phyloP scores from a whole-genome alignment of 768 basidiomycete species.

The Tephrocybe rancida region DNA sequence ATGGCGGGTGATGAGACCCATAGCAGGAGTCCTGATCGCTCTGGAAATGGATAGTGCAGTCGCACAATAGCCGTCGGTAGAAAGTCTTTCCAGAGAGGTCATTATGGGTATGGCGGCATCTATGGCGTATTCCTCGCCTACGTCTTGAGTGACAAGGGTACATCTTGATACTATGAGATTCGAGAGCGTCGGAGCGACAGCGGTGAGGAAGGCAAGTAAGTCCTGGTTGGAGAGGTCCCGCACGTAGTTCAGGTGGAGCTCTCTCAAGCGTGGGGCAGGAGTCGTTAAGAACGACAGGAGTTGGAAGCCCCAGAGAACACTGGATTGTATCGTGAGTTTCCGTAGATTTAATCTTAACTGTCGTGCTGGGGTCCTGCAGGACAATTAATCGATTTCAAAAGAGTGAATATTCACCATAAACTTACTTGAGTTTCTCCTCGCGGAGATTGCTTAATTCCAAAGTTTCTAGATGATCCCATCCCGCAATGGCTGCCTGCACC shows the following conservation, averaged over 20 bases:
- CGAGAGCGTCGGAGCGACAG: constrained; percentile 4
- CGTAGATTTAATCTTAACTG: background rate
- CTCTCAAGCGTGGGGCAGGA: background rate
- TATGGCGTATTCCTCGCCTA: constrained; percentile 4
- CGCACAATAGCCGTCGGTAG: background rate
- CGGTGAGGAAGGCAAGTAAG: background rate
- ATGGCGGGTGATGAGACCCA: background rate
- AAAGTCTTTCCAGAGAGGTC: background rate
- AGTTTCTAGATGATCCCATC: constrained; percentile 1
- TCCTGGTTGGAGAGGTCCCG: background rate
- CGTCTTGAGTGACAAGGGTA: background rate
- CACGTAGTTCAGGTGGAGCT: background rate
- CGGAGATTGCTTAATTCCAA: background rate
- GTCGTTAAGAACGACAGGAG: constrained; percentile 1
- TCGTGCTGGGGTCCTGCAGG: background rate
- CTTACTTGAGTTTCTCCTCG: background rate
- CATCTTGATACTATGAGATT: background rate
- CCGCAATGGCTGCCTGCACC: background rate
- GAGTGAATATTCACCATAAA: background rate
- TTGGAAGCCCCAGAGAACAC: background rate
- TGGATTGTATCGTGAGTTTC: background rate
- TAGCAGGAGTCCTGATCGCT: background rate
- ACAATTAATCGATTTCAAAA: background rate
- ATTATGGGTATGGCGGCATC: constrained; percentile 3
- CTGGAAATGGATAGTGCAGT: constrained; percentile 2